Base-by-base conservation (phyloP, 2,329 filamentous ascomycete species). In the Arachnomyces sp. region DNA sequence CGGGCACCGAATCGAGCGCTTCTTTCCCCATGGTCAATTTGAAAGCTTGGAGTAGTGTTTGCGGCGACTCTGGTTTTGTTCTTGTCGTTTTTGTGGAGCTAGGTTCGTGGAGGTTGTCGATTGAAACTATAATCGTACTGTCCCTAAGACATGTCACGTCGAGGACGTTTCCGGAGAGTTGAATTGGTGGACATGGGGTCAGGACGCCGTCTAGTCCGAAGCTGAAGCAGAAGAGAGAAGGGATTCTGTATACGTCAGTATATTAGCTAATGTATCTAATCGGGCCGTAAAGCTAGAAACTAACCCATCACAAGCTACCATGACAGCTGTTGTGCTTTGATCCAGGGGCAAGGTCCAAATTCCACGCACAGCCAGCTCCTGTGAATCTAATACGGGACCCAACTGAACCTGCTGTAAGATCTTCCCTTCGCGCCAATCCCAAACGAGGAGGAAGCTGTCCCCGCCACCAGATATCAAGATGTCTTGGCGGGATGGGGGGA, bases 391-490 rank as follows among this genome's bases (percentile, higher is more conserved):
- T 5, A 12, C 9, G 6, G 32, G 38, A 3, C 34, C 42, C 28
- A 66, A 44, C 4, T 52, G 44, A 25, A 63, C 42, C 38, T 56
- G 57, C 14, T 60, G 58, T 18, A 60, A 45, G 8, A 60, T 44
- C 40, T 52, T 51, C 17, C 57, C 54, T 35, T 56, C 64, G 31
- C 66, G 64, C 90, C 90, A 98, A 47, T 89, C 72, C 89, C 89
- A 98, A 0, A 89, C 67, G 45, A 82, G 77, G 7, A 98, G 56
- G 47, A 81, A 74, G 43, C 81, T 71, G 52, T 96, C 90, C 3
- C 90, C 92, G 36, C 90, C 90, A 7, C 86, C 92, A 4, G 88
- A 94, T 25, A 96, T 65, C 20, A 98, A 72, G 1, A 82, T 50
- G n/a, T 79, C 71, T 2, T 71, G 70, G 16, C 69, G 64, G 38